Base-by-base conservation (phyloP, 805 yeast genomes). In the Brettanomyces naardenensis region DNA sequence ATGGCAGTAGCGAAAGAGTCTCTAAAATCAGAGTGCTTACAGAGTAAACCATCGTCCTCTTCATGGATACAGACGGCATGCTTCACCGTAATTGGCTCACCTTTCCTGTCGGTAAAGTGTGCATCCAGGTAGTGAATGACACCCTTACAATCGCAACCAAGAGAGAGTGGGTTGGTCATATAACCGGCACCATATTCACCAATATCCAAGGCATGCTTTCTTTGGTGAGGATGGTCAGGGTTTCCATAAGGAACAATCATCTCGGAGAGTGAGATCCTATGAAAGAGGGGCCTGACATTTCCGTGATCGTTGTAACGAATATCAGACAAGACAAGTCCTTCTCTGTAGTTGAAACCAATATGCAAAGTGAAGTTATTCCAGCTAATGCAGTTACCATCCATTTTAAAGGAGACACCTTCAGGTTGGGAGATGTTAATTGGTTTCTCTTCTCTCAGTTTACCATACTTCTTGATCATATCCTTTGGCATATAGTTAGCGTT, bases 151-250 rank as follows among this genome's bases (percentile, higher is more conserved):
- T 83, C 92, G 58, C 92, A 83, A 30, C 90, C 90, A 39, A 82
- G 69, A 17, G 81, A 64, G 46, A 83, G 68, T 25, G 89, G 84
- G 62, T 83, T 83, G 38, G 92, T 79, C 78, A 83, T 77, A 66
- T 76, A 75, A 54, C 92, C 92, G 44, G 88, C 90, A 64, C 92
- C 92, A 57, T 82, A 82, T 60, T 83, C 92, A 58, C 92, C 92
- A 48, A 83, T 76, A 62, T 83, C 92, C 61, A 83, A 75, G 31
- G 92, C 92, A 52, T 83, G 92, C 62, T 83, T 83, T 64, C 92
- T 71, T 55, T 82, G 88, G 58, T 82, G 90, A 39, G 88, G 89
- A 64, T 70, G 77, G 47, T 75, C 80, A 41, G 92, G 92, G 44
- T 69, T 68, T 39, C 92, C 92, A 53, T 83, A 83, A 19, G 92